These are phyloP conservation scores for Hericium alpestre DNA, from an alignment of 768 basidiomycete genomes.

Conservation along the genomic window DNA sequence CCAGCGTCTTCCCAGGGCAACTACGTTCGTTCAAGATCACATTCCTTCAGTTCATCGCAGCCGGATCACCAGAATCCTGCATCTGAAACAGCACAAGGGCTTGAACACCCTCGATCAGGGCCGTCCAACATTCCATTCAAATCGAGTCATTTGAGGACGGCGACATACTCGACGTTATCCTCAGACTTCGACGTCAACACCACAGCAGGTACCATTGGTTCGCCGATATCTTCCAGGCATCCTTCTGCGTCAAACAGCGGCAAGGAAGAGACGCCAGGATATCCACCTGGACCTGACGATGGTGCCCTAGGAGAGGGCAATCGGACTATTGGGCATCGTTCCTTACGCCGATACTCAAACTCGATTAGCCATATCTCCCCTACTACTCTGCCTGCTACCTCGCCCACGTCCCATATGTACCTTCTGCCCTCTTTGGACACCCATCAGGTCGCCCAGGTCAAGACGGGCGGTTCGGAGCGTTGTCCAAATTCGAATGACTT, in stretches of 20 bases:
- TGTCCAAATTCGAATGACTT: too few relatives aligned
- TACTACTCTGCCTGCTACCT: too few relatives aligned
- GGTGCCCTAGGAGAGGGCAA: neutral
- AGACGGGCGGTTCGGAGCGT: too few relatives aligned
- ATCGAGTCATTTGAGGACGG: neutral
- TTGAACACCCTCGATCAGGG: neutral
- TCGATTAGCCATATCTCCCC: too few relatives aligned
- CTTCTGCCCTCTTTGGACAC: too few relatives aligned
- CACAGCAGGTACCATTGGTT: constrained; percentile 3
- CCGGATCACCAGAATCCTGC: too few relatives aligned
- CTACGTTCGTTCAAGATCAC: neutral
- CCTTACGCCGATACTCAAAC: neutral
- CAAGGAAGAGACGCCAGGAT: neutral
- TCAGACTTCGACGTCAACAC: neutral
- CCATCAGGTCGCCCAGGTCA: too few relatives aligned
- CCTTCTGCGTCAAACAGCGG: neutral
- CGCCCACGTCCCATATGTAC: too few relatives aligned
- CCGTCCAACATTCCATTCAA: neutral
- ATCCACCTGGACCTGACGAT: neutral
- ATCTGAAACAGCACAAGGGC: neutral
- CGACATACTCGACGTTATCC: neutral
- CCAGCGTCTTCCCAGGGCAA: neutral
- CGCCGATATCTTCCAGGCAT: constrained; percentile 1
- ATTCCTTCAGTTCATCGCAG: neutral
- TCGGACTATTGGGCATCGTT: constrained; percentile 6